Conservation (phyloP, 768 basidiomycete genomes). For the Tephrocybe sp. region DNA sequence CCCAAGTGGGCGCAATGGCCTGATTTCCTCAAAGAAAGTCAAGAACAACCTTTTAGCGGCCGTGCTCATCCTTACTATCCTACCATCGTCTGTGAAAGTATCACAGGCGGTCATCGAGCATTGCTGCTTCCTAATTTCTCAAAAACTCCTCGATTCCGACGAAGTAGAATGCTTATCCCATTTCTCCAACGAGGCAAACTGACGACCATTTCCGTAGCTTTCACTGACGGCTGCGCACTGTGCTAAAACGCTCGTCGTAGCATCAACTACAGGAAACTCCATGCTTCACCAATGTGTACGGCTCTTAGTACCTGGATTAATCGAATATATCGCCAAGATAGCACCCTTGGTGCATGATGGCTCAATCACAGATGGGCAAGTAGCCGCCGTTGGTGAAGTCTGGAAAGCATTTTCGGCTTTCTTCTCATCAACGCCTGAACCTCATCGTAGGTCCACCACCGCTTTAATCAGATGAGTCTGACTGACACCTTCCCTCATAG, state of each 20-base stretch:
- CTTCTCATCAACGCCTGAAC: constrained; percentile 53
- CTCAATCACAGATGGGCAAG: constrained; percentile 52
- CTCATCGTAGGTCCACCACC: constrained; percentile 52
- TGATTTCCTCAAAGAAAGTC: constrained; percentile 76
- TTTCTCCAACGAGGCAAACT: neutral
- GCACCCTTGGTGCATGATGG: constrained; percentile 63
- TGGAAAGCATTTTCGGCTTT: constrained; percentile 78
- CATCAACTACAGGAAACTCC: constrained; percentile 65
- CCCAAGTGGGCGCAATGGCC: constrained; percentile 74
- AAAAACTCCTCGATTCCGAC: constrained; percentile 68
- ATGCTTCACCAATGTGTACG: constrained; percentile 71
- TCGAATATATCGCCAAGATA: constrained; percentile 76
- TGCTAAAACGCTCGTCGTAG: constrained; percentile 76
- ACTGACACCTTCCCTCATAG: constrained; percentile 35
- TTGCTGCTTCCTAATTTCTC: constrained; percentile 79
- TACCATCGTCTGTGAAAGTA: constrained; percentile 66
- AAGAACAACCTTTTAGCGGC: constrained; percentile 89
- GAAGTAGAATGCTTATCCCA: constrained; percentile 49
- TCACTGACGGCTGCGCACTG: constrained; percentile 90
- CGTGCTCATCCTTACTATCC: constrained; percentile 80
- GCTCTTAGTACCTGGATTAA: constrained; percentile 75
- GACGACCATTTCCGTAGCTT: constrained; percentile 42
- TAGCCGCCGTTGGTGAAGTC: constrained; percentile 71
- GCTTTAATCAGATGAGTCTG: neutral
- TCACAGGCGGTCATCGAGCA: constrained; percentile 81